A percentile compares a stretch with the other conserved stretches of the same genome.
Evolutionary conservation across 352 stramenopile genomes (phyloP).

Genomic region (Pythium periplocum): DNA sequence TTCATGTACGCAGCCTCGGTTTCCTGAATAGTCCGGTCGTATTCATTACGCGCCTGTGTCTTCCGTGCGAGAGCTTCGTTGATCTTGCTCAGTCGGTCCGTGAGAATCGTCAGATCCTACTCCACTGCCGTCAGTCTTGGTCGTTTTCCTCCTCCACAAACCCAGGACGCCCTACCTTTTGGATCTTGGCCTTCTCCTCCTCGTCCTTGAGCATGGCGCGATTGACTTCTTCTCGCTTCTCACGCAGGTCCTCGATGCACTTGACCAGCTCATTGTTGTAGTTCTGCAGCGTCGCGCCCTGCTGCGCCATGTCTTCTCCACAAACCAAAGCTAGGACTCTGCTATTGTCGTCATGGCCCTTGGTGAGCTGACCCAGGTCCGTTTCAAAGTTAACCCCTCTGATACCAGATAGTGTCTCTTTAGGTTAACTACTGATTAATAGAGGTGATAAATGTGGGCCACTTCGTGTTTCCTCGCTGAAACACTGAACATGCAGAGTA

Average conservation of each 20-base stretch:
- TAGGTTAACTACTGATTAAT: no score
- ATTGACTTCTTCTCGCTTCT: constrained; percentile 91
- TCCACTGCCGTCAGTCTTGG: not conserved
- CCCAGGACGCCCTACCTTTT: constrained; percentile 49
- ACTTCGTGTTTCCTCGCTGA: no score
- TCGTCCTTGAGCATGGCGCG: constrained; percentile 92
- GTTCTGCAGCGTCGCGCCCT: constrained; percentile 92
- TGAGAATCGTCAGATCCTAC: constrained; percentile 87
- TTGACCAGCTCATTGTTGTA: constrained; percentile 96
- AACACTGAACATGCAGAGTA: no score
- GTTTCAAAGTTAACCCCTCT: no score
- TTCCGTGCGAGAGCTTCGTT: constrained; percentile 89
- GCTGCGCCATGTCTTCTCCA: constrained; percentile 63
- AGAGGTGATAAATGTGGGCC: no score
- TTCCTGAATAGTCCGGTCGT: constrained; percentile 93
- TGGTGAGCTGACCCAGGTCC: not conserved
- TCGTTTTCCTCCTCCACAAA: not conserved
- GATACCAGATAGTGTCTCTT: no score
- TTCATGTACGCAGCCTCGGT: constrained; percentile 95
- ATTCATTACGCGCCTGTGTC: constrained; percentile 89
- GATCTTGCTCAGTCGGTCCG: constrained; percentile 88
- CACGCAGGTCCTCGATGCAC: constrained; percentile 92
- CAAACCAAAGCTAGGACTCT: no score
- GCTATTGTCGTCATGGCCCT: not conserved
- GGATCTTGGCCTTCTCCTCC: constrained; percentile 93